Base-by-base conservation (phyloP, 2,329 filamentous ascomycete genomes). In the Ceratocystis harringtonii region DNA sequence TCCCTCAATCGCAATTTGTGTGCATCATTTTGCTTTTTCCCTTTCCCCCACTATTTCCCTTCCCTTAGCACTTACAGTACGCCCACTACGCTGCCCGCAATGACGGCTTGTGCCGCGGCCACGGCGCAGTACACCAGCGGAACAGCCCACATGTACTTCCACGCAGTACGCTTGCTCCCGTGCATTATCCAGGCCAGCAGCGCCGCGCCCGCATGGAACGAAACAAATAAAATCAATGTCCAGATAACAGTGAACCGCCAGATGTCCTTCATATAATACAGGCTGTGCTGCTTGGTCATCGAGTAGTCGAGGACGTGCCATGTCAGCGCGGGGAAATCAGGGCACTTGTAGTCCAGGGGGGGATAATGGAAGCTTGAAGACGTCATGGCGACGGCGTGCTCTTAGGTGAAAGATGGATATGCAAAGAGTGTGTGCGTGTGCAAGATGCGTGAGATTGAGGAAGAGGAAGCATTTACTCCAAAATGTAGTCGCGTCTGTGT, bases 171-270 rank as follows among this genome's bases (percentile, higher is more conserved):
- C 72, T 81, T 83, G 69, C 78, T 79, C 45, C 79, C 83, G 74
- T 94, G 89, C 71, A 91, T 85, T 55, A 83, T 77, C 70, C 91
- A 79, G 2, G 90, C 89, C 72, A 90, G 88, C 12, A 80, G 76
- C 0, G 87, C 85, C 1, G 87, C 88, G 43, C 84, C 80, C 19
- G 92, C 71, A 73, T 96, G 90, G 68, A 92, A 88, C 22, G 84
- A 79, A 43, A 82, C 84, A 70, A 89, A 92, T 69, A 90, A 83
- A 36, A 95, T 84, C 45, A 95, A 76, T 0, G 90, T 95, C 91
- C 91, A 96, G 72, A 86, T 82, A 17, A 94, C 76, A 0, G 90
- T 96, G 74, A 94, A 96, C 69, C 87, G 86, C 86, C 90, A 92
- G 65, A 95, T 89, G 72, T 95, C 90, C 67, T 76, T 73, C 2